These are phyloP conservation scores for Leccinum subgranulosum DNA, from an alignment of 768 basidiomycete species.

Conservation along the genomic window DNA sequence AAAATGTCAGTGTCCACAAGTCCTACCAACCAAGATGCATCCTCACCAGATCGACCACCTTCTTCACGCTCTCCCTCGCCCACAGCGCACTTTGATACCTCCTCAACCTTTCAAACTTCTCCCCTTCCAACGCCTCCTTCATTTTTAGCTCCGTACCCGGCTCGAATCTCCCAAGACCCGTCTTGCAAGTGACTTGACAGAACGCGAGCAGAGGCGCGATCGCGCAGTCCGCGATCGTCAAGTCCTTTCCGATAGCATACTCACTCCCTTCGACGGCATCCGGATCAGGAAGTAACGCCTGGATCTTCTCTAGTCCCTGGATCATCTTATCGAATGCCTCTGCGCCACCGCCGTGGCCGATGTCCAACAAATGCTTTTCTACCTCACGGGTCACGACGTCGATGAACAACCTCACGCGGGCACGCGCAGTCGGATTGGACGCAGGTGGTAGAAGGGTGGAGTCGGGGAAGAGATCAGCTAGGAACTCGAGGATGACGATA, in stretches of 20 bases:
- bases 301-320: constrained; percentile 5
- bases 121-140: constrained; percentile 37
- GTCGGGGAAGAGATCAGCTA: not conserved
- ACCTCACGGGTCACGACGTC: not conserved
- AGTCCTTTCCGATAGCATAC: constrained; percentile 38
- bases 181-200: constrained; percentile 37
- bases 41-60: constrained; percentile 7
- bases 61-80: constrained; percentile 30
- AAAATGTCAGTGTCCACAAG: not conserved
- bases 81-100: constrained; percentile 47
- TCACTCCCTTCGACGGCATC: constrained; percentile 37
- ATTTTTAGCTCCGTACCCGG: constrained; percentile 45
- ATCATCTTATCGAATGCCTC: not conserved
- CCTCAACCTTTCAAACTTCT: constrained; percentile 46
- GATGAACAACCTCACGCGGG: not conserved
- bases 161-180: constrained; percentile 48
- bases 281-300: constrained; percentile 33
- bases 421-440: not conserved
- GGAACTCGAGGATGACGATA: not conserved
- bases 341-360: not conserved
- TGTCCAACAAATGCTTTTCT: not conserved
- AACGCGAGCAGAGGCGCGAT: constrained; percentile 54
- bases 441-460: not conserved
- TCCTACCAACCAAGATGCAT: too few relatives aligned
- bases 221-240: constrained; percentile 58